Evolutionary conservation across 2,329 filamentous ascomycete species (phyloP), one percentile per base, ranked within the genome.

Genomic region (Helotiales sp.): DNA sequence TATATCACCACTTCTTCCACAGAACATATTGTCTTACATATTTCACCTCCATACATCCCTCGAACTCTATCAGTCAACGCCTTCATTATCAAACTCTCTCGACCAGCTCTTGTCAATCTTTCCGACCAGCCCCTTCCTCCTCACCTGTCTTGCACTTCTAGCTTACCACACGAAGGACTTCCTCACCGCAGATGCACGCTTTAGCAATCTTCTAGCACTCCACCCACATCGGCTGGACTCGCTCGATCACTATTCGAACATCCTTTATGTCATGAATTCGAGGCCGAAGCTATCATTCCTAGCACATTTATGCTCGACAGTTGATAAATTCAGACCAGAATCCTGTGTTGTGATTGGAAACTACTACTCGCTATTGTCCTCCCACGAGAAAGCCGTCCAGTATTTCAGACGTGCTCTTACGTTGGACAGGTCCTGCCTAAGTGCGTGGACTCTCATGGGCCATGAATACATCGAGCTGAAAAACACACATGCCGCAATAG

Each of bases 401-500:
- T 98, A 98, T 74, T 99, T 99, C 77, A 89, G 95, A 3, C 88
- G 95, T 22, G 95, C 95, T 0, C 76, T 99, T 19, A 96, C 91
- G 0, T 80, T 99, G 0, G 95, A 99, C 71, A 87, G 93, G 9
- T 88, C 87, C 25, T 99, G 95, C 71, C 81, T 97, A 15, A 96
- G 92, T 0, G 95, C 95, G 1, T 99, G 95, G 95, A 99, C 95
- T 0, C 80, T 99, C 1, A 98, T 99, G 93, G 95, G 95, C 1
- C 95, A 99, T 73, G 95, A 99, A 73, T 99, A 97, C 67, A 92
- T 98, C 54, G 95, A 99, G 74, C 86, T 99, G 75, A 99, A 98
- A 71, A 99, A 99, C 71, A 98, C 93, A 0, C 95, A 99, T 68
- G 93, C 95, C 0, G 95, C 95, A 8, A 98, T 99, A 61, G 95